phyloP scores from a whole-genome alignment of 2,329 filamentous ascomycete genomes.

The Fusarium udum region DNA sequence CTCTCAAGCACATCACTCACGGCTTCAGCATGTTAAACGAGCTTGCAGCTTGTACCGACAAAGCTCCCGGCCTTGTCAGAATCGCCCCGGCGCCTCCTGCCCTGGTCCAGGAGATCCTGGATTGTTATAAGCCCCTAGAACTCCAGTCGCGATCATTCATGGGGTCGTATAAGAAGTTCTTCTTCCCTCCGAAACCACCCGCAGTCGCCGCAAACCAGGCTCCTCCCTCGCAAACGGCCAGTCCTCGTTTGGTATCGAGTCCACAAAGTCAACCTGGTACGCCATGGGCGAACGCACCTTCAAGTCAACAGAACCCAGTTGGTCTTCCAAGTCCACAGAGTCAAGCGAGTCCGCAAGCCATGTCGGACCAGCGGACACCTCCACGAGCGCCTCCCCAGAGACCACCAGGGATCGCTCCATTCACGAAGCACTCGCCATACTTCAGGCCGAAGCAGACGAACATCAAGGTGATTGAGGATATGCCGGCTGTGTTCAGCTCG shows the following conservation, averaged over 20 bases:
- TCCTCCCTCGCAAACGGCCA: constrained; percentile 8
- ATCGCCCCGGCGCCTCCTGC: constrained; percentile 51
- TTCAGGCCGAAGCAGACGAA: constrained; percentile 46
- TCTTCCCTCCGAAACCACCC: constrained; percentile 42
- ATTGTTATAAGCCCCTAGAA: constrained; percentile 52
- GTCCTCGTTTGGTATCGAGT: constrained; percentile 21
- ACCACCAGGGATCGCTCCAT: constrained; percentile 48
- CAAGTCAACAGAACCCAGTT: constrained; percentile 9
- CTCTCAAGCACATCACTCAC: constrained; percentile 53
- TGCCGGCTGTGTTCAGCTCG: constrained; percentile 46
- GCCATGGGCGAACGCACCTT: constrained; percentile 30
- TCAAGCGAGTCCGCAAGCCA: constrained; percentile 43
- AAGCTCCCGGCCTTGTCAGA: constrained; percentile 49
- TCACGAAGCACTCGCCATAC: constrained; percentile 51
- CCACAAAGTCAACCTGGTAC: constrained; percentile 44
- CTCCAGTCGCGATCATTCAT: constrained; percentile 52
- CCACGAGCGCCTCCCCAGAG: constrained; percentile 35
- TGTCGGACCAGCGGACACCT: constrained; percentile 30
- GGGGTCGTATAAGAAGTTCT: constrained; percentile 50
- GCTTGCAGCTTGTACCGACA: constrained; percentile 49
- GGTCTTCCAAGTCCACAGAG: constrained; percentile 50
- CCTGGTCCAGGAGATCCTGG: constrained; percentile 51
- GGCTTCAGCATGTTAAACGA: constrained; percentile 55
- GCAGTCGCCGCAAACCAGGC: constrained; percentile 1
- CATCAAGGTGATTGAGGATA: constrained; percentile 46